These are phyloP conservation scores for Spergularia azorica DNA, from an alignment of 179 eudicot species.

Conservation along the genomic window DNA sequence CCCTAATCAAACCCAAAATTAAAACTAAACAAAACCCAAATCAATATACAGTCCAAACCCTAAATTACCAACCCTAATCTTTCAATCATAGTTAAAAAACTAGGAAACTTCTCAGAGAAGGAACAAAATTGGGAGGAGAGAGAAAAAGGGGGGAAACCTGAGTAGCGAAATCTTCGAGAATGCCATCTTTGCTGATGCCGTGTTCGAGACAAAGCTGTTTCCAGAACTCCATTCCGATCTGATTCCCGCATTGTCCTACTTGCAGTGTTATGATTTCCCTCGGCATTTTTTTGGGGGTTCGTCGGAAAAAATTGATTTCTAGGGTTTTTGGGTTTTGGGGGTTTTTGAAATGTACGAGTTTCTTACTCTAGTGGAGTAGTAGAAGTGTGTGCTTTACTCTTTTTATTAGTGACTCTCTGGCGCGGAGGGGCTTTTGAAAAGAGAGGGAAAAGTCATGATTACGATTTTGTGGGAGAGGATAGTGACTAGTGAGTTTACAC, in stretches of 20 bases:
- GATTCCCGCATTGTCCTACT: conserved; percentile 99
- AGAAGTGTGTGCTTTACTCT: conserved; percentile 6
- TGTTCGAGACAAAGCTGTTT: conserved; percentile 98
- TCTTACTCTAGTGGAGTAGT: neutral
- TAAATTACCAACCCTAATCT: too few relatives aligned
- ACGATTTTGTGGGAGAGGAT: too few relatives aligned
- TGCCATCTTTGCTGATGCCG: conserved; percentile 93
- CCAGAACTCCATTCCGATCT: conserved; percentile 99
- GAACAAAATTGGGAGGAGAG: neutral
- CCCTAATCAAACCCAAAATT: neutral
- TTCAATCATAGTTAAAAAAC: neutral
- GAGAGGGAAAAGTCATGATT: conserved; percentile 10
- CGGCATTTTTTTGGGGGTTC: conserved; percentile 56
- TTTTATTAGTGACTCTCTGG: conserved; percentile 19
- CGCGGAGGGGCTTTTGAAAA: conserved; percentile 38
- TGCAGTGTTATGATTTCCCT: conserved; percentile 93
- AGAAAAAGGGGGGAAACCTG: conserved; percentile 40
- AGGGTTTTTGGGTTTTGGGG: conserved; percentile 33
- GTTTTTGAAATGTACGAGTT: neutral
- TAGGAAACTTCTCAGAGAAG: neutral
- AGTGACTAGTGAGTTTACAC: too few relatives aligned
- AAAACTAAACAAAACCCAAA: too few relatives aligned
- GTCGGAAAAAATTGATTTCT: conserved; percentile 22
- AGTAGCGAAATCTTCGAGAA: conserved; percentile 97
- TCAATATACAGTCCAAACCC: too few relatives aligned